These are phyloP conservation scores for Leccinum proliferum DNA, from an alignment of 1,284 basidiomycete species.

Conservation along the genomic window DNA sequence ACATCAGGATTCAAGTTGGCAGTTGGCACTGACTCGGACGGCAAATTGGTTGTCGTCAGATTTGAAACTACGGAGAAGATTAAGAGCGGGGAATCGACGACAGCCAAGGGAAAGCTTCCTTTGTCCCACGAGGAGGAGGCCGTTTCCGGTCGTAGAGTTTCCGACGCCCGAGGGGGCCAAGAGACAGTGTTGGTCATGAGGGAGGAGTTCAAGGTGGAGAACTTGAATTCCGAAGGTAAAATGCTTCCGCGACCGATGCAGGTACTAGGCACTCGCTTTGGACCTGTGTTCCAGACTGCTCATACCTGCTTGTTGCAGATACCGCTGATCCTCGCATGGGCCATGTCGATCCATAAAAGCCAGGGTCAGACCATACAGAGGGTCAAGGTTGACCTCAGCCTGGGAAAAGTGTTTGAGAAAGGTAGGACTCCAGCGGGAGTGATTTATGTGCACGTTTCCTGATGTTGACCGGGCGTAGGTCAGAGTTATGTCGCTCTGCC, in stretches of 20 bases:
- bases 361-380: conserved; percentile 71
- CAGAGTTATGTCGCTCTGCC: conserved; percentile 85
- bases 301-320: conserved; percentile 30
- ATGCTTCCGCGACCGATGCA: too few relatives aligned
- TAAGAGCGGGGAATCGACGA: not conserved
- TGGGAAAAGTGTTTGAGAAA: conserved; percentile 67
- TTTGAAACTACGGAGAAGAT: conserved; percentile 11
- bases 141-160: too few relatives aligned
- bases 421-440: conserved; percentile 30
- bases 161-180: conserved; percentile 38
- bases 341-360: conserved; percentile 79
- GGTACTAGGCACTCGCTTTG: too few relatives aligned
- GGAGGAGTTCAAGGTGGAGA: too few relatives aligned
- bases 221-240: too few relatives aligned
- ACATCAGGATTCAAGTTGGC: conserved; percentile 6
- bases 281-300: not conserved
- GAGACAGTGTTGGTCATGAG: too few relatives aligned
- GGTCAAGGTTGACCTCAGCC: conserved; percentile 50
- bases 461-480: conserved; percentile 30
- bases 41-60: too few relatives aligned
- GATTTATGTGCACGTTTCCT: not conserved
- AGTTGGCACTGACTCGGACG: too few relatives aligned
- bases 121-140: conserved; percentile 13
- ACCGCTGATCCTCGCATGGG: conserved; percentile 69
- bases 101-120: conserved; percentile 1